A percentile compares a stretch with the other conserved stretches of the same genome.
These are phyloP conservation scores for Lecanicillium sp. DNA, from an alignment of 2,329 filamentous ascomycete genomes.

Conservation along the genomic window DNA sequence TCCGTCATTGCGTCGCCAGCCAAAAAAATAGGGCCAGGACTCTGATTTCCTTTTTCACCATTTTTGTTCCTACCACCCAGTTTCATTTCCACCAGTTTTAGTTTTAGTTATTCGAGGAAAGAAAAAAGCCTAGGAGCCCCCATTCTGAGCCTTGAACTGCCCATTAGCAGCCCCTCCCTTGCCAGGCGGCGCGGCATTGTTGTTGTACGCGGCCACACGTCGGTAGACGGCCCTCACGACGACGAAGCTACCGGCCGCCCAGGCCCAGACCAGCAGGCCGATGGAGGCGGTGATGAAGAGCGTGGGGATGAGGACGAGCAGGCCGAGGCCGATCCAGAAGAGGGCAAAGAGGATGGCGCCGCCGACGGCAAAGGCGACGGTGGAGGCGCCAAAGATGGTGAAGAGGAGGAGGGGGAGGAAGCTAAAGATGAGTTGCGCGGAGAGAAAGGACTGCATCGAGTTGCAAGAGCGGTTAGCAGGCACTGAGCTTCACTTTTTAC, in stretches of 20 bases:
- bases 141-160: too few relatives aligned
- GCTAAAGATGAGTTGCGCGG: slow-evolving; percentile 56
- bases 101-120: too few relatives aligned
- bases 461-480: slow-evolving; percentile 11
- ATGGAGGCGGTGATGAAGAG: slow-evolving; percentile 57
- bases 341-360: slow-evolving; percentile 58
- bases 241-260: slow-evolving; percentile 54
- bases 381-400: slow-evolving; percentile 54
- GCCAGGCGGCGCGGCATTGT: too few relatives aligned
- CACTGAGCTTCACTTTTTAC: neutral
- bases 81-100: too few relatives aligned
- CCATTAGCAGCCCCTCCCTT: too few relatives aligned
- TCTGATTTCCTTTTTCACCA: too few relatives aligned
- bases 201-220: slow-evolving; percentile 17
- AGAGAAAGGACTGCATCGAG: slow-evolving; percentile 53
- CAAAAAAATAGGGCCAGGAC: too few relatives aligned
- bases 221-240: slow-evolving; percentile 39
- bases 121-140: too few relatives aligned
- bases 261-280: slow-evolving; percentile 59
- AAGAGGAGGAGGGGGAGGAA: slow-evolving; percentile 64
- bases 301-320: slow-evolving; percentile 60
- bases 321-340: slow-evolving; percentile 59
- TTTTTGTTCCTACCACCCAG: too few relatives aligned
- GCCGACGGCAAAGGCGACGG: slow-evolving; percentile 54
- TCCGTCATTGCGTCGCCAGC: too few relatives aligned